Conservation (phyloP, 1,284 basidiomycete genomes). For the Ceratobasidium sp. region DNA sequence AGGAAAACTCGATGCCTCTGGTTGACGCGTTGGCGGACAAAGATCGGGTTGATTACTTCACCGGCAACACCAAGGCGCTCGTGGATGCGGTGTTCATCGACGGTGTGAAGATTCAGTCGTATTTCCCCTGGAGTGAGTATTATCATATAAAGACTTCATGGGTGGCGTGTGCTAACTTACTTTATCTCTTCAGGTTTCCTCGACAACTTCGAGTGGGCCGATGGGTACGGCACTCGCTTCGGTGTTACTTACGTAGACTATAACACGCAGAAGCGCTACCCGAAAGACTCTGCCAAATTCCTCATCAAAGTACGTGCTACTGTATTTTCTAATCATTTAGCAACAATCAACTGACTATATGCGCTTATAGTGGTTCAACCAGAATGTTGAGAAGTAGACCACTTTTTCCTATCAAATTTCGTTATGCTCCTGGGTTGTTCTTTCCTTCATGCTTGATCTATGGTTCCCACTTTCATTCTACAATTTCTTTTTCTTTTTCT, state of each 20-base stretch:
- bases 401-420: neutral
- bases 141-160: slow-evolving; percentile 50
- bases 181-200: slow-evolving; percentile 64
- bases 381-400: slow-evolving; percentile 37
- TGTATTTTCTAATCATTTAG: neutral
- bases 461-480: slow-evolving; percentile 16
- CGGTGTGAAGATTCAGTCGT: slow-evolving; percentile 74
- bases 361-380: slow-evolving; percentile 39
- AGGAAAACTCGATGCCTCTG: slow-evolving; percentile 69
- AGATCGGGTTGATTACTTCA: slow-evolving; percentile 78
- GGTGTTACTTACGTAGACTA: slow-evolving; percentile 79
- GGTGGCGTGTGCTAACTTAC: slow-evolving; percentile 17
- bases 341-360: slow-evolving; percentile 12
- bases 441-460: neutral
- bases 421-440: slow-evolving; percentile 20
- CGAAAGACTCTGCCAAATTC: slow-evolving; percentile 76
- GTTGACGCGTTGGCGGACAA: slow-evolving; percentile 73
- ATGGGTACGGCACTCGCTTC: slow-evolving; percentile 75
- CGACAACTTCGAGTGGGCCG: slow-evolving; percentile 85
- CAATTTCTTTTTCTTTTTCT: slow-evolving; percentile 8
- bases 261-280: slow-evolving; percentile 75
- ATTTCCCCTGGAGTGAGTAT: slow-evolving; percentile 77
- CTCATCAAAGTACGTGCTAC: slow-evolving; percentile 60
- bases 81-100: slow-evolving; percentile 73
- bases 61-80: slow-evolving; percentile 72